phyloP scores from a whole-genome alignment of 306 rosid genomes.

The Canavalia gladiata region DNA sequence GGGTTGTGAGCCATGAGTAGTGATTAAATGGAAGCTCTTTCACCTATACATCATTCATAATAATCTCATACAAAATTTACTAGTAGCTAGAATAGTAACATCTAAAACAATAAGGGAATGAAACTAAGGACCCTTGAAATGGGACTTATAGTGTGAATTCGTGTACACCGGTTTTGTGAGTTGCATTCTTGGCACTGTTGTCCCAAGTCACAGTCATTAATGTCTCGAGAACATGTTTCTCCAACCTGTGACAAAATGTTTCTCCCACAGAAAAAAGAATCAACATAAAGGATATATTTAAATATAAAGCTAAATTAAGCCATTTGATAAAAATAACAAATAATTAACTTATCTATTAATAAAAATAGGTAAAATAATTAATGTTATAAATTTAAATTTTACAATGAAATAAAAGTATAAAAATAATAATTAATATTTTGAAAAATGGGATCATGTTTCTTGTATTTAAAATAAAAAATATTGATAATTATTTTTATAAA shows the following conservation, averaged over 20 bases:
- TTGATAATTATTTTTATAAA: too few relatives aligned
- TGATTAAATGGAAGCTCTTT: constrained; percentile 49
- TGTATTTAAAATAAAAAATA: too few relatives aligned
- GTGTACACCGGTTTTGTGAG: constrained; percentile 47
- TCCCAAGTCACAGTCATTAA: constrained; percentile 49
- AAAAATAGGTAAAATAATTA: too few relatives aligned
- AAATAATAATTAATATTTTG: too few relatives aligned
- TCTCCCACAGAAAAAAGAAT: background rate
- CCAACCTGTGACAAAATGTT: constrained; percentile 43
- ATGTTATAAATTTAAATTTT: too few relatives aligned
- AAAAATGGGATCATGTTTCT: too few relatives aligned
- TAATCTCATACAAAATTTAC: constrained; percentile 16
- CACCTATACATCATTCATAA: constrained; percentile 32
- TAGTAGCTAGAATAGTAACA: background rate
- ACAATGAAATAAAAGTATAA: too few relatives aligned
- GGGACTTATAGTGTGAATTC: constrained; percentile 48
- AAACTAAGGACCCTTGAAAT: constrained; percentile 41
- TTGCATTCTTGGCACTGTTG: constrained; percentile 46
- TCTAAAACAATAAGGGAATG: background rate
- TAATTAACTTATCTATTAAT: too few relatives aligned
- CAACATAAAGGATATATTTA: too few relatives aligned
- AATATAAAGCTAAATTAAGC: too few relatives aligned
- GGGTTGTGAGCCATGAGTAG: constrained; percentile 54
- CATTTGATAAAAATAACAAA: too few relatives aligned
- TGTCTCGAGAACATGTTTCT: constrained; percentile 47